phyloP scores from a whole-genome alignment of 2,329 filamentous ascomycete genomes.

The Neopestalotiopsis clavispora region DNA sequence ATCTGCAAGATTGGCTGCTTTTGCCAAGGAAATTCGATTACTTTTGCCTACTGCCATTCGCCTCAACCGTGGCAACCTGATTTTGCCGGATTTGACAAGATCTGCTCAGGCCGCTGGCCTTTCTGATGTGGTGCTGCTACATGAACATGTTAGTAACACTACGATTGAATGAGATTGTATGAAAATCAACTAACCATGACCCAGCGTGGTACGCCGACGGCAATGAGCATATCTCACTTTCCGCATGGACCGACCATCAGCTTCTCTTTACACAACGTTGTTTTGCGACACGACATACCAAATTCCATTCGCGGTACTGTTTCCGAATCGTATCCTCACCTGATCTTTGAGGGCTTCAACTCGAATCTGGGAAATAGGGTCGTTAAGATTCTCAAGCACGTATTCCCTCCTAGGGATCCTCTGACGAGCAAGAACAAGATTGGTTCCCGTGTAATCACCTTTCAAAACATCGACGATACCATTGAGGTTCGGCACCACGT shows the following conservation, averaged over 20 bases:
- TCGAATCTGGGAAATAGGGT: conserved; percentile 58
- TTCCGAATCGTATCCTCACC: conserved; percentile 88
- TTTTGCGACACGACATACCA: conserved; percentile 90
- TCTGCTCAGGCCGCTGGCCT: conserved; percentile 82
- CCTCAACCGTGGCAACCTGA: conserved; percentile 88
- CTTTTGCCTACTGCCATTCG: conserved; percentile 83
- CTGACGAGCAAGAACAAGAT: conserved; percentile 74
- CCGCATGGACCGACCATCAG: conserved; percentile 82
- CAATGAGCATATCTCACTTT: conserved; percentile 79
- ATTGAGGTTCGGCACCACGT: conserved; percentile 94
- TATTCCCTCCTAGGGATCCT: conserved; percentile 88
- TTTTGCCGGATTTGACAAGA: conserved; percentile 82
- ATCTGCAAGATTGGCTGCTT: conserved; percentile 81
- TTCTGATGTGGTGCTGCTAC: conserved; percentile 83
- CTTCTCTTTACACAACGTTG: conserved; percentile 91
- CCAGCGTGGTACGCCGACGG: conserved; percentile 76
- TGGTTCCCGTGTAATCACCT: conserved; percentile 88
- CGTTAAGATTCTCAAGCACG: conserved; percentile 88
- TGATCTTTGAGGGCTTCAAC: conserved; percentile 79
- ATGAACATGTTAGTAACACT: conserved; percentile 72
- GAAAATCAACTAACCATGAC: neutral
- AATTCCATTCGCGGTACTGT: conserved; percentile 86
- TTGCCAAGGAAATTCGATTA: conserved; percentile 88
- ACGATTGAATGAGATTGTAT: neutral
- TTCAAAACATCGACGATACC: conserved; percentile 89